Percentiles rank a stretch among this genome's conserved stretches.
phyloP scores from a whole-genome alignment of 106 monocot genomes.

The Dactylorhiza incarnata region DNA sequence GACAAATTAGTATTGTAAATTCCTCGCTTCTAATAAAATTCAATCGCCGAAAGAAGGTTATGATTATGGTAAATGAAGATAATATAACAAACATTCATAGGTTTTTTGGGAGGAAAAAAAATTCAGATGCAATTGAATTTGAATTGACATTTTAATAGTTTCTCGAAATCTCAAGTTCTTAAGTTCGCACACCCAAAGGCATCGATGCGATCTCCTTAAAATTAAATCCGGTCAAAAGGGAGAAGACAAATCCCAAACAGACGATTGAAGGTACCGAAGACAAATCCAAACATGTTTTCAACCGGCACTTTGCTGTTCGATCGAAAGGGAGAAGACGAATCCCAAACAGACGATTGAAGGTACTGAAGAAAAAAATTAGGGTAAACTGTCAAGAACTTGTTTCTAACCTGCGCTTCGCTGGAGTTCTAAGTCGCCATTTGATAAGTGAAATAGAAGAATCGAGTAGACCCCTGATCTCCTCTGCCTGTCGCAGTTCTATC shows the following conservation, averaged over 20 bases:
- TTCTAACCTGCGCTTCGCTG: slow-evolving; percentile 39
- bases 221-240: neutral
- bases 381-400: slow-evolving; percentile 23
- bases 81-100: neutral
- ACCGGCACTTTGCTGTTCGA: slow-evolving; percentile 30
- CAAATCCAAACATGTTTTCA: too few species aligned
- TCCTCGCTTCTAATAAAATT: neutral
- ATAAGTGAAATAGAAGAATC: slow-evolving; percentile 26
- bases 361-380: neutral
- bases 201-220: neutral
- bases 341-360: neutral
- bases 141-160: neutral
- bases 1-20: neutral
- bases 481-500: slow-evolving; percentile 27
- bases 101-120: neutral
- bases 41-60: neutral
- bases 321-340: neutral
- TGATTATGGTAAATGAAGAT: neutral
- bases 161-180: neutral
- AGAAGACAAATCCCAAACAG: neutral
- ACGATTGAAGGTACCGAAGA: too few species aligned
- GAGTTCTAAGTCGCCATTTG: slow-evolving; percentile 45
- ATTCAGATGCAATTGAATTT: neutral
- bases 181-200: neutral
- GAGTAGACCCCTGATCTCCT: slow-evolving; percentile 29